phyloP scores from a whole-genome alignment of 2,329 filamentous ascomycete species.

The Beauveria brongniartii region DNA sequence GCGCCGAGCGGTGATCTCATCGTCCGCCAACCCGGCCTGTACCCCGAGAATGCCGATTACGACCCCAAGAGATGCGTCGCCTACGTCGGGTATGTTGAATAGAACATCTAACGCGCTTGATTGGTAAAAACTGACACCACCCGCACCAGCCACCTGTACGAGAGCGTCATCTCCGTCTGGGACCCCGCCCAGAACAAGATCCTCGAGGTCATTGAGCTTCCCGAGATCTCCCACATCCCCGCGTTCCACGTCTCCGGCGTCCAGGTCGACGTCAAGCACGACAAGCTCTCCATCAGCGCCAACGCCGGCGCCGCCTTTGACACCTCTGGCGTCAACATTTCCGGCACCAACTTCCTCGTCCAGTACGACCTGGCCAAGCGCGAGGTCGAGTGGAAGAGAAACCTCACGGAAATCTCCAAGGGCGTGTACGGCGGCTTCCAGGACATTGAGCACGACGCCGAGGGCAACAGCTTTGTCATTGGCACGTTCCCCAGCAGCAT shows the following conservation, averaged over 20 bases:
- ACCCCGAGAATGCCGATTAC: constrained; percentile 18
- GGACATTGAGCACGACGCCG: constrained; percentile 28
- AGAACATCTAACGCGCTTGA: not conserved
- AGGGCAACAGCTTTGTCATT: constrained; percentile 29
- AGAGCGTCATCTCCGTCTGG: not conserved
- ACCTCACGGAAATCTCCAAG: constrained; percentile 23
- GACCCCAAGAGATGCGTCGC: constrained; percentile 15
- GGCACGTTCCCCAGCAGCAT: constrained; percentile 31
- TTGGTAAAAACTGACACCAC: not conserved
- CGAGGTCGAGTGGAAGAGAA: constrained; percentile 22
- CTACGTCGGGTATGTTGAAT: constrained; percentile 16
- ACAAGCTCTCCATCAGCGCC: constrained; percentile 26
- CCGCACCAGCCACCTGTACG: not conserved
- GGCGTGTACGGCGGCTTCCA: constrained; percentile 30
- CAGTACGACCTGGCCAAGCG: constrained; percentile 24
- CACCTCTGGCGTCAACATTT: constrained; percentile 25
- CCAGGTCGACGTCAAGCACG: constrained; percentile 23
- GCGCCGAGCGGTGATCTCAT: constrained; percentile 1
- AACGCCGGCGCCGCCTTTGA: constrained; percentile 28
- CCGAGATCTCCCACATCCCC: constrained; percentile 20
- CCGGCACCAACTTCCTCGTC: constrained; percentile 28
- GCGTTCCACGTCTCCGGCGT: constrained; percentile 23
- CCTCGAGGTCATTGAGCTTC: constrained; percentile 19
- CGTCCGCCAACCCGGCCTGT: constrained; percentile 12
- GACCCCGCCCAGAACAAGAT: constrained; percentile 2